These are phyloP conservation scores for Dalechampia spathulata DNA, from an alignment of 441 rosid genomes.

Conservation along the genomic window DNA sequence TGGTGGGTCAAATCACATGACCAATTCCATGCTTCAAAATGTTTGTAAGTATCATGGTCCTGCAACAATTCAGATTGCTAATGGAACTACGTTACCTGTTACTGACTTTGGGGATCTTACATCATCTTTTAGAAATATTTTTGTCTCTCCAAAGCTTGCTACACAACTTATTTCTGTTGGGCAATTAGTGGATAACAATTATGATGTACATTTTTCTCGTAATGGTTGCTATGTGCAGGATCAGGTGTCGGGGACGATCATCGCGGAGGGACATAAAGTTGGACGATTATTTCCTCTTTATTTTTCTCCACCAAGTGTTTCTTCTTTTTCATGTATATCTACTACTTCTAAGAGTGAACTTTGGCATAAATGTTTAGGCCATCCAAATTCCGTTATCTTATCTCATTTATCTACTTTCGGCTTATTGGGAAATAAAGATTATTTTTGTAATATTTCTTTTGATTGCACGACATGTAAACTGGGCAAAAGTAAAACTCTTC, in stretches of 20 bases:
- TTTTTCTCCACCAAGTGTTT: neutral
- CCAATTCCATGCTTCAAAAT: neutral
- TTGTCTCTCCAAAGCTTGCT: neutral
- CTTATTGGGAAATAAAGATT: neutral
- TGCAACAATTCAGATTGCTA: neutral
- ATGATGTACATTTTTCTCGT: neutral
- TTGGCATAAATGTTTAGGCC: neutral
- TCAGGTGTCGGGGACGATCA: neutral
- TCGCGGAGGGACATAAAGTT: neutral
- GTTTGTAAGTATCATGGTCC: slow-evolving; percentile 1
- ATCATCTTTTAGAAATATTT: neutral
- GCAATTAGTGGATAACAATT: neutral
- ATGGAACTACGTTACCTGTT: neutral
- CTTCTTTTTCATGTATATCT: neutral
- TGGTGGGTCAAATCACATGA: neutral
- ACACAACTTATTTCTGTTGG: neutral
- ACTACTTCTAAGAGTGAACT: neutral
- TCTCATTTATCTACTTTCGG: neutral
- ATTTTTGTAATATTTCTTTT: neutral
- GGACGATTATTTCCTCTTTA: neutral
- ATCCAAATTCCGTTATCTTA: slow-evolving; percentile 1
- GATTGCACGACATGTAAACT: neutral
- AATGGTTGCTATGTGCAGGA: neutral
- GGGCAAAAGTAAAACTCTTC: neutral
- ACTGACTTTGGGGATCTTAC: neutral